Base-by-base conservation (phyloP, 176 grass and related monocot species). In the Elaeis guineensis region DNA sequence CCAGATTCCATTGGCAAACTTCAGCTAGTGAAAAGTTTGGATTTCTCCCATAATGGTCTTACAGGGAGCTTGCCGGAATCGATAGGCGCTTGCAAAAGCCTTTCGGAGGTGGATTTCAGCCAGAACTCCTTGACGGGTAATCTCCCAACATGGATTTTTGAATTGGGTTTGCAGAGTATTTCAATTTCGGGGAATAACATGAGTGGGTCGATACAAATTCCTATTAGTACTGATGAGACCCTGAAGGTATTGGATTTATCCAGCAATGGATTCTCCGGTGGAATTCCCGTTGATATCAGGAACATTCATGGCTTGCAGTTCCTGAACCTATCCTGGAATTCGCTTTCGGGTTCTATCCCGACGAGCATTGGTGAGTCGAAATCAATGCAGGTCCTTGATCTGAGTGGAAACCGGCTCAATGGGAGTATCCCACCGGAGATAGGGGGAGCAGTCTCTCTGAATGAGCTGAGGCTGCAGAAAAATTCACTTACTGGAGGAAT, bases 101-200 rank as follows among this genome's bases (percentile, higher is more conserved):
- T 98, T 32, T 59, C 64, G 49, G 84, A 92, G 44, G 62, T 73
- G 23, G 75, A 90, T 67, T 73, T 98, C 16, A 83, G 87, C 68
- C 51, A 72, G 25, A 98, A 98, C 32, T 76, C 72, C 66, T 66
- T 98, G 54, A 83, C 69, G 12, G 93, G 93, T 53, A 66, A 70
- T 73, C 78, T 92, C 26, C 93, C 93, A 49, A 59, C 78, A 69
- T 98, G 93, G 93, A 75, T 92, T 19, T 89, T 91, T 76, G 66
- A 79, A 60, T 66, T 81, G 19, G 76, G 73, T 17, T 59, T 98
- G 69, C 80, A 88, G 76, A 59, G 65, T 28, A 52, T 92, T 61
- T 85, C 73, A 35, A 73, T 92, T 59, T 86, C 87, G 14, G 81
- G 75, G 54, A 98, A 98, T 58, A 80, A 52, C 69, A 69, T 98